Percentiles rank a stretch among this genome's conserved stretches.
These are phyloP conservation scores for Dothidotthia symphoricarpi DNA, from an alignment of 2,329 filamentous ascomycete genomes.

Conservation along the genomic window DNA sequence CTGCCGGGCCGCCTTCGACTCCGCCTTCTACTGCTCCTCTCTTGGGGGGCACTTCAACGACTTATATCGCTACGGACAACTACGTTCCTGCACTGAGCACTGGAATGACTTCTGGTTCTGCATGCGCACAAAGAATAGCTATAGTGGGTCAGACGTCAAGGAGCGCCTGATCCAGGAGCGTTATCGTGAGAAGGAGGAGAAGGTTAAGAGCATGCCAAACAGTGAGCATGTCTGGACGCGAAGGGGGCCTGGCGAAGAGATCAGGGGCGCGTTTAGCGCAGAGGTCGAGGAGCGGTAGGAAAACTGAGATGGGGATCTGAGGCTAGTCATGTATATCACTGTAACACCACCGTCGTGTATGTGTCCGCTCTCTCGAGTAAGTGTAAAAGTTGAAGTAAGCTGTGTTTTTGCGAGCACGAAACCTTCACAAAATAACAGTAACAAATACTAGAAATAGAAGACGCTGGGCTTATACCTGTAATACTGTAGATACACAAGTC, in stretches of 20 bases:
- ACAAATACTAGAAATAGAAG: too few relatives aligned
- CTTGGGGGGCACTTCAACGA: slow-evolving; percentile 88
- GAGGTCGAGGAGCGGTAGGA: slow-evolving; percentile 9
- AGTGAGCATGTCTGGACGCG: slow-evolving; percentile 91
- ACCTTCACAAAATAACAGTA: too few relatives aligned
- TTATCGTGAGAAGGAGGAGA: slow-evolving; percentile 65
- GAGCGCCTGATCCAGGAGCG: slow-evolving; percentile 62
- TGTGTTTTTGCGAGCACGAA: too few relatives aligned
- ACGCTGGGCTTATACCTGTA: too few relatives aligned
- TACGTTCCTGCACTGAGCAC: slow-evolving; percentile 75
- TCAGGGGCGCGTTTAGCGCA: slow-evolving; percentile 26
- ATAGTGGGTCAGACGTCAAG: slow-evolving; percentile 56
- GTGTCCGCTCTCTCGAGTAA: too few relatives aligned
- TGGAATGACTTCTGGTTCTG: slow-evolving; percentile 98
- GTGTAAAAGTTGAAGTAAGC: too few relatives aligned
- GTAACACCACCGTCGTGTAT: too few relatives aligned
- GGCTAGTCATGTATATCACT: too few relatives aligned
- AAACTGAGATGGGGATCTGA: too few relatives aligned
- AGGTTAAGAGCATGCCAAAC: slow-evolving; percentile 67
- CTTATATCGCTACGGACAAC: slow-evolving; percentile 79
- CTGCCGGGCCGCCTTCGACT: slow-evolving; percentile 87
- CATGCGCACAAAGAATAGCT: slow-evolving; percentile 72
- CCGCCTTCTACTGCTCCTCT: slow-evolving; percentile 90
- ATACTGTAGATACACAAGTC: too few relatives aligned
- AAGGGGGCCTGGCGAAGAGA: slow-evolving; percentile 50